Conservation (phyloP, 1,284 basidiomycete genomes). For the Ceratobasidium sp. region DNA sequence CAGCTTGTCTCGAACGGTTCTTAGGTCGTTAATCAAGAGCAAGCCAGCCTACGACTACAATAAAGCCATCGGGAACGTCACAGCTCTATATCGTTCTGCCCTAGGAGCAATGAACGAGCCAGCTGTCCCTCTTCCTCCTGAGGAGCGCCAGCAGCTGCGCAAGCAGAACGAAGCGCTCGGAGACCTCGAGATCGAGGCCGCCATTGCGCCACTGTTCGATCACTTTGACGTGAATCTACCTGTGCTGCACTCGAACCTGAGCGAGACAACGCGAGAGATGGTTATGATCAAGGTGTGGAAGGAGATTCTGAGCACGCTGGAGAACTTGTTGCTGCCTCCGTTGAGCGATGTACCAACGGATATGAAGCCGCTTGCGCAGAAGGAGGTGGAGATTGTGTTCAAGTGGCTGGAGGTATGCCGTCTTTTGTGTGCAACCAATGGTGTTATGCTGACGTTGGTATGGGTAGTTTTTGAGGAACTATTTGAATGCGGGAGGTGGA, state of each 20-base stretch:
- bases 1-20: slow-evolving; percentile 80
- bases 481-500: slow-evolving; percentile 95
- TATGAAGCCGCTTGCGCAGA: slow-evolving; percentile 90
- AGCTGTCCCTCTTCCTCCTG: slow-evolving; percentile 76
- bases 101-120: slow-evolving; percentile 74
- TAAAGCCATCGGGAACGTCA: slow-evolving; percentile 81
- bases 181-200: slow-evolving; percentile 94
- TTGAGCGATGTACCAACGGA: slow-evolving; percentile 89
- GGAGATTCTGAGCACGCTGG: slow-evolving; percentile 89
- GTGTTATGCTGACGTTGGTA: slow-evolving; percentile 2
- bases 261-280: slow-evolving; percentile 86
- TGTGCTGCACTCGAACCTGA: slow-evolving; percentile 89
- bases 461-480: slow-evolving; percentile 86
- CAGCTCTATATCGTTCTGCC: slow-evolving; percentile 81
- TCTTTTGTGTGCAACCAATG: slow-evolving; percentile 1
- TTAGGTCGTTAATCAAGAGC: slow-evolving; percentile 80
- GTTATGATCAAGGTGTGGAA: slow-evolving; percentile 98
- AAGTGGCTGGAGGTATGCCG: slow-evolving; percentile 90
- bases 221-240: slow-evolving; percentile 96
- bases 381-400: slow-evolving; percentile 97
- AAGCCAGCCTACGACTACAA: slow-evolving; percentile 79
- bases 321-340: slow-evolving; percentile 90
- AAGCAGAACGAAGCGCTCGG: slow-evolving; percentile 73
- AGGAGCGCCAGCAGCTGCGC: slow-evolving; percentile 68
- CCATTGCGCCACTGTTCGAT: slow-evolving; percentile 92